Conservation (phyloP, 2,329 filamentous ascomycete genomes). For the Macrophomina phaseolina region DNA sequence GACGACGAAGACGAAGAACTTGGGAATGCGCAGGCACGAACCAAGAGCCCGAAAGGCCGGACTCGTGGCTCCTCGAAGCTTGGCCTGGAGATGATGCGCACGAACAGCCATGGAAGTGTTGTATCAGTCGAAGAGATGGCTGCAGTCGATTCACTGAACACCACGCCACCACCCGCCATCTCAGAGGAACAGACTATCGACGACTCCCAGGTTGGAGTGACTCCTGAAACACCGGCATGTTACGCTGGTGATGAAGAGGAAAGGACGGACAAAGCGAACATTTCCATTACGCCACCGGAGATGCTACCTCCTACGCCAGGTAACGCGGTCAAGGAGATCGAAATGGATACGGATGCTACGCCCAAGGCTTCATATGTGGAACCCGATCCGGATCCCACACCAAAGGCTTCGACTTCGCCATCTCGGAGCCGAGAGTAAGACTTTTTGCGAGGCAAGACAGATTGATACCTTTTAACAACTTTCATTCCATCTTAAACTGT, state of each 20-base stretch:
- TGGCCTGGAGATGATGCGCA: slow-evolving; percentile 96
- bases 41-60: slow-evolving; percentile 57
- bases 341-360: slow-evolving; percentile 42
- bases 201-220: slow-evolving; percentile 34
- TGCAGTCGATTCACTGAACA: slow-evolving; percentile 40
- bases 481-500: not conserved
- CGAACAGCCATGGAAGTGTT: slow-evolving; percentile 87
- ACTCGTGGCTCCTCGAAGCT: slow-evolving; percentile 72
- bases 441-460: slow-evolving; percentile 21
- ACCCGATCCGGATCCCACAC: slow-evolving; percentile 51
- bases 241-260: not conserved
- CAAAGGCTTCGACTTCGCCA: slow-evolving; percentile 37
- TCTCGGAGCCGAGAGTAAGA: slow-evolving; percentile 13
- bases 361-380: slow-evolving; percentile 45
- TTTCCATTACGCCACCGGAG: slow-evolving; percentile 56
- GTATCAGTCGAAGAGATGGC: slow-evolving; percentile 55
- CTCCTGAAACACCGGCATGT: not conserved
- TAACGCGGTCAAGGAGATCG: slow-evolving; percentile 46
- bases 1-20: slow-evolving; percentile 96
- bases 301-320: slow-evolving; percentile 55
- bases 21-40: slow-evolving; percentile 60
- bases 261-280: not conserved
- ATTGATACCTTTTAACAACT: slow-evolving; percentile 9
- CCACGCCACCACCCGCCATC: slow-evolving; percentile 49
- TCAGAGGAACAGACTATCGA: slow-evolving; percentile 46